These are phyloP conservation scores for Sporisorium scitamineum DNA, from an alignment of 1,284 basidiomycete genomes.

Conservation along the genomic window DNA sequence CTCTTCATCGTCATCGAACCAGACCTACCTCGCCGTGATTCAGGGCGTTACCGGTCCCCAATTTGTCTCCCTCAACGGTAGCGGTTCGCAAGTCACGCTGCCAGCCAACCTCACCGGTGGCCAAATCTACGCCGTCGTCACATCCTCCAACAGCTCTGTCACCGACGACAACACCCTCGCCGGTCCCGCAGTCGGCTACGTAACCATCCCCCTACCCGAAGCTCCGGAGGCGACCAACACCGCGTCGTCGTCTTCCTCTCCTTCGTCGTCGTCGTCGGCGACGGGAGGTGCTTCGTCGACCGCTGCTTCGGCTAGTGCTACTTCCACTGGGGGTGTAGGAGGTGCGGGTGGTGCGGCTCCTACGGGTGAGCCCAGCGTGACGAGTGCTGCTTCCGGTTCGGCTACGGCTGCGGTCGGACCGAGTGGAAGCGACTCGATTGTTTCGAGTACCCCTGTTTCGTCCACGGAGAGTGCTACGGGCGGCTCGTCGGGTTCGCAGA, in stretches of 20 bases:
- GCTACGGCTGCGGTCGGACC: conserved; percentile 14
- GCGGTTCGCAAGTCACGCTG: conserved; percentile 24
- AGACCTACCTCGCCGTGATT: conserved; percentile 44
- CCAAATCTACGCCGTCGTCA: conserved; percentile 54
- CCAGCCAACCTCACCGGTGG: conserved; percentile 50
- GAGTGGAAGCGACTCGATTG: conserved; percentile 24
- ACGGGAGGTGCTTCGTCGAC: conserved; percentile 4
- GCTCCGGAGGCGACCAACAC: conserved; percentile 42
- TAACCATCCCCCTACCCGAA: conserved; percentile 38
- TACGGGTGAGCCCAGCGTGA: conserved; percentile 2
- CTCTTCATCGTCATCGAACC: not conserved
- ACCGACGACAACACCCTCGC: conserved; percentile 54
- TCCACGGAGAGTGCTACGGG: not conserved
- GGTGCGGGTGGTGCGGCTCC: conserved; percentile 7
- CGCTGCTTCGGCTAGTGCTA: not conserved
- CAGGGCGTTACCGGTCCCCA: conserved; percentile 32
- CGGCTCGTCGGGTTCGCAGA: not conserved
- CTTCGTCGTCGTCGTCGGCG: too few species aligned
- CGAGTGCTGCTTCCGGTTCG: not conserved
- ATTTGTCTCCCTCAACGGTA: conserved; percentile 26
- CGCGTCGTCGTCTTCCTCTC: too few species aligned
- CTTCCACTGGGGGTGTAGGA: not conserved
- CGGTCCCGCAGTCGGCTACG: conserved; percentile 42
- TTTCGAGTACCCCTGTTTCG: conserved; percentile 5
- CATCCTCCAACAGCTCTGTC: conserved; percentile 24